Percentiles rank a stretch among this genome's conserved stretches.
Evolutionary conservation across 768 basidiomycete species (phyloP).

Genomic region (Collybia sp.): DNA sequence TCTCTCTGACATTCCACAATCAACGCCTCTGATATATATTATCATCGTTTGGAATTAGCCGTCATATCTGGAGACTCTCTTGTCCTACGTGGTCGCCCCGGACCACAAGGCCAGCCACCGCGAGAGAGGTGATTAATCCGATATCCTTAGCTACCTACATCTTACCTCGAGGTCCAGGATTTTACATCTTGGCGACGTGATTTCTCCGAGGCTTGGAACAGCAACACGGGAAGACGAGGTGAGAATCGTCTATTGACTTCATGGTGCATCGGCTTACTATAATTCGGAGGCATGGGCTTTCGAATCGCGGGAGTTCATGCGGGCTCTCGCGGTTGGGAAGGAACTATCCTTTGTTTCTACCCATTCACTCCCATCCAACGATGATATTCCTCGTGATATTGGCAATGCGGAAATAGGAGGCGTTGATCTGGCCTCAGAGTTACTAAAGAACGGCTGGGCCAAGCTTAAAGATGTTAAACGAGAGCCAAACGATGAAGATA

Average conservation of each 20-base stretch:
- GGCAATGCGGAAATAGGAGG: conserved; percentile 73
- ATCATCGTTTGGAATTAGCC: conserved; percentile 37
- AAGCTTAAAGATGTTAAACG: conserved; percentile 86
- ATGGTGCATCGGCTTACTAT: conserved; percentile 4
- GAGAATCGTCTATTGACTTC: conserved; percentile 9
- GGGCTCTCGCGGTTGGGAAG: conserved; percentile 83
- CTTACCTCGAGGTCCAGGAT: conserved; percentile 42
- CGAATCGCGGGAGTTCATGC: conserved; percentile 89
- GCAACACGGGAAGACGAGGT: conserved; percentile 88
- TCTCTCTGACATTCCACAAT: too few relatives aligned
- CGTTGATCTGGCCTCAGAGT: conserved; percentile 65
- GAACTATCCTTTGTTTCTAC: conserved; percentile 80
- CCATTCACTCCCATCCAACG: conserved; percentile 74
- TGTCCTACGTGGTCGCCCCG: conserved; percentile 71
- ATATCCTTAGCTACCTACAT: neutral
- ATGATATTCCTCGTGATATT: conserved; percentile 75
- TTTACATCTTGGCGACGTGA: conserved; percentile 84
- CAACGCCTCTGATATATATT: neutral
- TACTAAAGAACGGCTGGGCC: conserved; percentile 90
- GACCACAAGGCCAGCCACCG: conserved; percentile 79
- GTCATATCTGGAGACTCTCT: conserved; percentile 90
- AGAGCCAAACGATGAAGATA: conserved; percentile 77
- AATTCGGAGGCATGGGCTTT: conserved; percentile 78
- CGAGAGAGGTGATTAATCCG: conserved; percentile 70
- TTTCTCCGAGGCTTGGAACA: conserved; percentile 82